A percentile compares a stretch with the other conserved stretches of the same genome.
Conservation (phyloP, 1,284 basidiomycete genomes). For the Austroboletus novae-zelandiae region DNA sequence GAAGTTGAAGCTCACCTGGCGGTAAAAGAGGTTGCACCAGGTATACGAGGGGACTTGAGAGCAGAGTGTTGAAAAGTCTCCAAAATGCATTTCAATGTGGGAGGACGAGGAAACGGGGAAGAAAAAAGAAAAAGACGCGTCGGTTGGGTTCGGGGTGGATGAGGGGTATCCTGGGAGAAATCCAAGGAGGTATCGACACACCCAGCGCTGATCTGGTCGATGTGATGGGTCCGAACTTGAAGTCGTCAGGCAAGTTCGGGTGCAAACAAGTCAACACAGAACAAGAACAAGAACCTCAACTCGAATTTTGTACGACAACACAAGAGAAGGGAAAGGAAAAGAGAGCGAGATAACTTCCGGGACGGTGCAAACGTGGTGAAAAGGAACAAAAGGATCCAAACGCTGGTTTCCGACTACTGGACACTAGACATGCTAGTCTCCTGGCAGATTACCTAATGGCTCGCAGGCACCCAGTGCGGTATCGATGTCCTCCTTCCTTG, state of each 20-base stretch:
- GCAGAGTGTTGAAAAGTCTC: slow-evolving; percentile 60
- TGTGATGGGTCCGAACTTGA: slow-evolving; percentile 18
- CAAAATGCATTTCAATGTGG: slow-evolving; percentile 49
- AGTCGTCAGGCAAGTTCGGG: slow-evolving; percentile 29
- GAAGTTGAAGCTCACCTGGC: slow-evolving; percentile 41
- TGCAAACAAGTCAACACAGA: slow-evolving; percentile 33
- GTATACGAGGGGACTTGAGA: slow-evolving; percentile 58
- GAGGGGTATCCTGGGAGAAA: slow-evolving; percentile 13
- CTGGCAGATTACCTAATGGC: too few relatives aligned
- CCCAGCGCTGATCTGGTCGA: slow-evolving; percentile 18
- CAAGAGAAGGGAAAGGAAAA: too few relatives aligned
- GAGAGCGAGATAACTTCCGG: too few relatives aligned
- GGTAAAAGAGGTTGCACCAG: slow-evolving; percentile 73
- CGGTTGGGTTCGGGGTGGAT: slow-evolving; percentile 1
- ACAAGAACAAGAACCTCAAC: too few relatives aligned
- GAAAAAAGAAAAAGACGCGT: slow-evolving; percentile 2
- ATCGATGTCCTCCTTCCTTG: too few relatives aligned
- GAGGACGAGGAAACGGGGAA: neutral
- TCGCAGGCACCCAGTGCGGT: too few relatives aligned
- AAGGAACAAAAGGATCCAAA: too few relatives aligned
- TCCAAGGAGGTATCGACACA: slow-evolving; percentile 20
- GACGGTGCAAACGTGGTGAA: too few relatives aligned
- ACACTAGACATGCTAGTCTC: too few relatives aligned
- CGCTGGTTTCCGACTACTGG: too few relatives aligned
- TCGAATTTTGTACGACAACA: too few relatives aligned